phyloP scores from a whole-genome alignment of 306 rosid species.

The Senna tora region DNA sequence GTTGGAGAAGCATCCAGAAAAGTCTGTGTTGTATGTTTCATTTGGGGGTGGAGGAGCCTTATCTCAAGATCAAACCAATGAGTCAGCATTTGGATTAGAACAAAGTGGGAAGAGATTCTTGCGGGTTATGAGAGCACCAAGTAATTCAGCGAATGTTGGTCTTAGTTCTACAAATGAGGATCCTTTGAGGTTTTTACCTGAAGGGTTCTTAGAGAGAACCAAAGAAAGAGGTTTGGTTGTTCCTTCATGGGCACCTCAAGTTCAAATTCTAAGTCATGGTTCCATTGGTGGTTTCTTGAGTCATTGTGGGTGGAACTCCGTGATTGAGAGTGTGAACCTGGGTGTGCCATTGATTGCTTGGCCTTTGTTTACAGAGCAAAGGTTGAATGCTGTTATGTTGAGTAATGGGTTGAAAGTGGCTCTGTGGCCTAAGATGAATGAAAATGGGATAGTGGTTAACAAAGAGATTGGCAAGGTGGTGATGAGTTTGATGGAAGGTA shows the following conservation, averaged over 20 bases:
- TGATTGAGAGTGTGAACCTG: constrained; percentile 28
- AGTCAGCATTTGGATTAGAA: constrained; percentile 43
- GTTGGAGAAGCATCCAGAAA: constrained; percentile 36
- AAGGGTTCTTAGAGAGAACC: too few species aligned
- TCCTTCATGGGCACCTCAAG: too few species aligned
- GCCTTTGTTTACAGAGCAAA: constrained; percentile 34
- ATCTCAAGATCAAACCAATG: constrained; percentile 29
- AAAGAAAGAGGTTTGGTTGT: too few species aligned
- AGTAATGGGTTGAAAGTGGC: too few species aligned
- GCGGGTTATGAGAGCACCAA: constrained; percentile 40
- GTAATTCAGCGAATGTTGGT: constrained; percentile 9
- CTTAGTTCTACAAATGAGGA: too few species aligned
- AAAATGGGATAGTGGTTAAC: too few species aligned
- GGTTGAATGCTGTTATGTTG: constrained; percentile 22
- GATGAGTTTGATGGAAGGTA: too few species aligned
- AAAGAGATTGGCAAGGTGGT: too few species aligned
- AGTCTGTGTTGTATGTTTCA: constrained; percentile 34
- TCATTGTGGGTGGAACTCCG: constrained; percentile 45
- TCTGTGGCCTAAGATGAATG: too few species aligned
- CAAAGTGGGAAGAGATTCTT: constrained; percentile 16
- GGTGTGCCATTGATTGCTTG: constrained; percentile 5
- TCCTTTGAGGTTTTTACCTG: too few species aligned
- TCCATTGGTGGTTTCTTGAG: too few species aligned
- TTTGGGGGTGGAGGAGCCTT: constrained; percentile 47
- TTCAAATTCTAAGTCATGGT: too few species aligned